Conservation (phyloP, 2,329 filamentous ascomycete genomes). For the Colletotrichum agaves region DNA sequence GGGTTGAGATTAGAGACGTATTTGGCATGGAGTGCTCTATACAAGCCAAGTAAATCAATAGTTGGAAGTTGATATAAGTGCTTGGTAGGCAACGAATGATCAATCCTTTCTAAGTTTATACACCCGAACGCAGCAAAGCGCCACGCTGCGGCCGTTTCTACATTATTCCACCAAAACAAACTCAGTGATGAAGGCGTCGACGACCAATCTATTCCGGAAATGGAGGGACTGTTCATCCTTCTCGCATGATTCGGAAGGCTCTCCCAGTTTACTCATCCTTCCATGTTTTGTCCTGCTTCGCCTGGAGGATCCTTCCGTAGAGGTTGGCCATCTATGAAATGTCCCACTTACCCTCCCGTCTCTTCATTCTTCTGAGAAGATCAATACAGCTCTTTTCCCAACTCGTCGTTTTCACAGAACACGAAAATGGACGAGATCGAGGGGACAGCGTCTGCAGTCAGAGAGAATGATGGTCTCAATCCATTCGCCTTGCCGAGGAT, state of each 20-base stretch:
- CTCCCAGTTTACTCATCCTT: constrained; percentile 34
- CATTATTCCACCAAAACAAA: constrained; percentile 1
- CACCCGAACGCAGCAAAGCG: too few relatives aligned
- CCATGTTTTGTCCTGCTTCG: constrained; percentile 23
- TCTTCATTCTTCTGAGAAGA: constrained; percentile 25
- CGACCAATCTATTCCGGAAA: neutral
- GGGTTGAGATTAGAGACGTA: too few relatives aligned
- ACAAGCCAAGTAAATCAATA: too few relatives aligned
- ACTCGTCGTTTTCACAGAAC: constrained; percentile 29
- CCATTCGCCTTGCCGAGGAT: neutral
- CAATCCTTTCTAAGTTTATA: neutral
- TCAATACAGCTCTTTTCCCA: constrained; percentile 32
- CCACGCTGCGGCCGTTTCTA: neutral
- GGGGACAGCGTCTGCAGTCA: constrained; percentile 24
- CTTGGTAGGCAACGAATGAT: too few relatives aligned
- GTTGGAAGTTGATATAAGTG: too few relatives aligned
- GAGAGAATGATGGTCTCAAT: constrained; percentile 14
- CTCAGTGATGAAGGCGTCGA: neutral
- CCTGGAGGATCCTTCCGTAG: constrained; percentile 7
- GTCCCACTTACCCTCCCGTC: constrained; percentile 38
- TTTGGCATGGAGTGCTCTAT: too few relatives aligned
- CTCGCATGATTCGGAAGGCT: constrained; percentile 19
- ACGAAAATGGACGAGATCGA: constrained; percentile 33
- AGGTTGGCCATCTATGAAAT: constrained; percentile 35
- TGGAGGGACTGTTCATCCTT: constrained; percentile 15